Evolutionary conservation across 352 stramenopile genomes (phyloP), one percentile per base, ranked within the genome.

Genomic region (Phytophthora pisi): DNA sequence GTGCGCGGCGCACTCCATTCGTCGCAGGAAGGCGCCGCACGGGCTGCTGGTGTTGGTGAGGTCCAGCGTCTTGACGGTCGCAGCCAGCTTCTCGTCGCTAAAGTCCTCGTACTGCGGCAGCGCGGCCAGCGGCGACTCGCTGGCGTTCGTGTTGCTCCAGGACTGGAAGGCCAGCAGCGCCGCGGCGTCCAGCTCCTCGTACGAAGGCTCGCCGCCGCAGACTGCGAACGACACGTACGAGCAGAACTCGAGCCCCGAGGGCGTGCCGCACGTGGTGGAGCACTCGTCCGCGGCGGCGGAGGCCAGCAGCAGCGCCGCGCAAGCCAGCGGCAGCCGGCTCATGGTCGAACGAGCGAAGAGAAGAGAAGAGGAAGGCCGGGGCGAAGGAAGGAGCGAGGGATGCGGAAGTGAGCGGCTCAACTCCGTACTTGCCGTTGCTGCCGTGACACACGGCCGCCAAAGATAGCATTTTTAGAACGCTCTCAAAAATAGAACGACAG

Each of bases 191-290:
- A 90, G 75, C 36, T 88, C 78, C 16, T 88, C 76, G 59, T 83
- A 95, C 16, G 81, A 86, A 18, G 71, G 68, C 31, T 92, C 77
- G 20, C 69, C 69, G 10, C 74, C 65, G 45, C 87, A 95, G 24
- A 92, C 83, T 0, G 82, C 64, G 64, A 92, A 95, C 10, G 74
- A 84, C n/a, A 95, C 81, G 61, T 93, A 78, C 18, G 83, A 90
- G 76, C 87, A 95, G 58, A 95, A 95, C 20, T 75, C 68, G 54
- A 93, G 79, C 1, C 75, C 79, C 0, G 85, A 86, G 10, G 87
- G 87, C 20, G 79, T 93, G 28, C 87, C 87, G 64, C 87, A 95
- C 40, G 84, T 88, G 56, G 79, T 93, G 8, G 82, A 86, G 63
- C 87, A 95, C 57, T 91, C 80, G 51, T 81, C 64, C 5, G 70